Evolutionary conservation across 1,284 basidiomycete genomes (phyloP).

Genomic region (Volvariella surrecta): DNA sequence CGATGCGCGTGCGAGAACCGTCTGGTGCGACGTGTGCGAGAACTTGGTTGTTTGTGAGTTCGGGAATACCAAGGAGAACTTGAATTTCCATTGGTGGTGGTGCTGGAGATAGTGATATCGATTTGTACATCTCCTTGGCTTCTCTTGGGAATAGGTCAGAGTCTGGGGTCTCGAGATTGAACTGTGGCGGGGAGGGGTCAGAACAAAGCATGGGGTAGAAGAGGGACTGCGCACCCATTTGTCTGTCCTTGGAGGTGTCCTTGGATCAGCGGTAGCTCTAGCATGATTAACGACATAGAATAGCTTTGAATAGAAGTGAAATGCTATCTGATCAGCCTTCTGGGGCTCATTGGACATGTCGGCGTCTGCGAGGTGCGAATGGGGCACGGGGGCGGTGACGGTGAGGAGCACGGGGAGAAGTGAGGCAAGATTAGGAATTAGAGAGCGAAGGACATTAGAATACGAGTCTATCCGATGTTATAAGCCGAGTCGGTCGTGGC

Average conservation of each 20-base stretch:
- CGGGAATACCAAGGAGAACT: conserved; percentile 61
- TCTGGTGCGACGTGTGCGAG: conserved; percentile 56
- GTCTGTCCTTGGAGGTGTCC: conserved; percentile 43
- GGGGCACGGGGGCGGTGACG: no score
- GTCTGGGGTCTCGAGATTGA: conserved; percentile 69
- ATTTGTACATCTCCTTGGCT: conserved; percentile 47
- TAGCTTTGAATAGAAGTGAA: conserved; percentile 73
- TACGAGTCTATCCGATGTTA: no score
- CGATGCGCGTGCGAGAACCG: conserved; percentile 51
- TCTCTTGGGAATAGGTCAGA: conserved; percentile 57
- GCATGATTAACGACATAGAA: conserved; percentile 65
- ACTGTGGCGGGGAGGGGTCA: conserved; percentile 28
- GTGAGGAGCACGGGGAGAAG: no score
- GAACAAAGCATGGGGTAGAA: conserved; percentile 2
- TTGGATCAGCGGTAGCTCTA: conserved; percentile 43
- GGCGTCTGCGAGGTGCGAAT: neutral
- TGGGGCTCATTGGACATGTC: conserved; percentile 39
- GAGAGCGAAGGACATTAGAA: no score
- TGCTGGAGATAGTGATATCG: conserved; percentile 38
- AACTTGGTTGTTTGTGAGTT: conserved; percentile 57
- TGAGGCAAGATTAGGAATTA: no score
- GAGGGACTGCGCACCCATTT: conserved; percentile 60
- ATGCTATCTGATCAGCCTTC: conserved; percentile 77
- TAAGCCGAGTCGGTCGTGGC: no score
- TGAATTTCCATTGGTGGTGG: conserved; percentile 53